A percentile compares a stretch with the other conserved stretches of the same genome.
These are phyloP conservation scores for Pseudognaphalium luteoalbum DNA, from an alignment of 129 eudicot genomes.

Conservation along the genomic window DNA sequence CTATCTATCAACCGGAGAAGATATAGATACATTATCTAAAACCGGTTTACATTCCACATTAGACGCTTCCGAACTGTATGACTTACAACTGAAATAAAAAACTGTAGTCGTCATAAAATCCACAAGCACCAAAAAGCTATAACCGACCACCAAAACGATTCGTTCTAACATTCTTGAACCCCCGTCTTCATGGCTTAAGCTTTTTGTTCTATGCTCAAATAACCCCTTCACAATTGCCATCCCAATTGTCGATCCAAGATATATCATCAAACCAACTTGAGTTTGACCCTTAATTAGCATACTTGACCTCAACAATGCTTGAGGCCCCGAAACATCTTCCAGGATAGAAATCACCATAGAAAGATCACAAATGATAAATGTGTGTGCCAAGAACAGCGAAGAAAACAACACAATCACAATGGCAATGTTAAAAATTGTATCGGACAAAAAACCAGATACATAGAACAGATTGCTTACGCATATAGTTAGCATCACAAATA, in stretches of 20 bases:
- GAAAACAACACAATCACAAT: slow-evolving; percentile 50
- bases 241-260: slow-evolving; percentile 69
- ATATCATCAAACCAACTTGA: slow-evolving; percentile 71
- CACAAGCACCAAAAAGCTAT: slow-evolving; percentile 75
- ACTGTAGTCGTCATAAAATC: slow-evolving; percentile 88
- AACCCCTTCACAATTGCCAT: slow-evolving; percentile 69
- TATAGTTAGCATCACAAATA: slow-evolving; percentile 55
- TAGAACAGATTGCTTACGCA: slow-evolving; percentile 46
- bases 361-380: slow-evolving; percentile 59
- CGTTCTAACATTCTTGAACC: slow-evolving; percentile 79
- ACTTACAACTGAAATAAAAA: slow-evolving; percentile 81
- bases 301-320: slow-evolving; percentile 75
- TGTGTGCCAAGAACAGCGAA: slow-evolving; percentile 56
- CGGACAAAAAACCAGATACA: slow-evolving; percentile 46
- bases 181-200: slow-evolving; percentile 75
- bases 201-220: slow-evolving; percentile 85
- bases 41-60: slow-evolving; percentile 50
- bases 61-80: slow-evolving; percentile 59
- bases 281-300: slow-evolving; percentile 76
- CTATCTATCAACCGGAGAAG: neutral
- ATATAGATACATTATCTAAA: slow-evolving; percentile 31
- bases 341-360: slow-evolving; percentile 70
- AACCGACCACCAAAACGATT: slow-evolving; percentile 68
- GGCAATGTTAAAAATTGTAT: slow-evolving; percentile 47
- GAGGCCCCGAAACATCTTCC: slow-evolving; percentile 80